Evolutionary conservation across 148 eudicot species (phyloP).

Genomic region (Vaccinium corymbosum): DNA sequence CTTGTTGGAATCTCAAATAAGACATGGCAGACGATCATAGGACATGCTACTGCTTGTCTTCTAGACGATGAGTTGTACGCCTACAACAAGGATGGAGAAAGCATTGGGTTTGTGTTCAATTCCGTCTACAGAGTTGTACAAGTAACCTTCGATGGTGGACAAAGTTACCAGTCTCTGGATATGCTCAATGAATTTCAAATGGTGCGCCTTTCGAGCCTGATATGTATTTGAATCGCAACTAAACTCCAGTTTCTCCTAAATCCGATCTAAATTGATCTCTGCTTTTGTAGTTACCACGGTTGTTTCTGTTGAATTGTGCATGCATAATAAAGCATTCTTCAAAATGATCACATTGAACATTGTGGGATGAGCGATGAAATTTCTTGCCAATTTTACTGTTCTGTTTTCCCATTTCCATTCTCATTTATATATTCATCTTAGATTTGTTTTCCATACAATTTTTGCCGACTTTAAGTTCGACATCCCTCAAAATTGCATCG

Average conservation of each 20-base stretch:
- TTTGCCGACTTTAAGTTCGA: neutral
- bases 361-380: neutral
- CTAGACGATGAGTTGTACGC: conserved; percentile 31
- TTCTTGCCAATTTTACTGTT: conserved; percentile 3
- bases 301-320: neutral
- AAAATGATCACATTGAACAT: neutral
- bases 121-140: conserved; percentile 37
- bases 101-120: conserved; percentile 37
- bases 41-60: conserved; percentile 46
- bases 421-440: neutral
- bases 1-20: conserved; percentile 33
- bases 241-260: neutral
- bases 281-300: neutral
- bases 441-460: neutral
- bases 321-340: neutral
- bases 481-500: neutral
- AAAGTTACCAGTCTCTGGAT: conserved; percentile 28
- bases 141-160: conserved; percentile 46
- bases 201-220: conserved; percentile 32
- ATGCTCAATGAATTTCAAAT: conserved; percentile 28
- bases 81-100: conserved; percentile 24
- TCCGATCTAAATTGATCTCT: neutral
- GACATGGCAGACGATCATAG: conserved; percentile 41
- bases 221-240: neutral
- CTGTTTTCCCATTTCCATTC: neutral